Conservation (phyloP, 2,329 filamentous ascomycete genomes). For the Laburnicola sp. region DNA sequence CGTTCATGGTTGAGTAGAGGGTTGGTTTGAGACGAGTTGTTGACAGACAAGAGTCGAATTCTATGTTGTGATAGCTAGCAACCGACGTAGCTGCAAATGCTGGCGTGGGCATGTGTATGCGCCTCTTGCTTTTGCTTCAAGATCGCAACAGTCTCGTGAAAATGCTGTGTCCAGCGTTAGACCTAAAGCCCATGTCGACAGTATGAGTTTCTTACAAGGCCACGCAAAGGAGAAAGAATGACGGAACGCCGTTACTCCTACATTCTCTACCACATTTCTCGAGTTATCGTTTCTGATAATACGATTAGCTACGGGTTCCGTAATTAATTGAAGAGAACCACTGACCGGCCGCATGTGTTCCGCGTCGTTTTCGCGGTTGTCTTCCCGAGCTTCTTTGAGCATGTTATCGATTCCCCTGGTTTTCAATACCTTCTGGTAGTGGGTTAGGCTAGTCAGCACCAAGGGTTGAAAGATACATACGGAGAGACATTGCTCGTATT, state of each 20-base stretch:
- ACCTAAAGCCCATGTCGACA: no score
- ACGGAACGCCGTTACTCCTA: slow-evolving; percentile 9
- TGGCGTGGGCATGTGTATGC: no score
- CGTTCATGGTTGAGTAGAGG: no score
- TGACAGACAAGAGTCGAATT: no score
- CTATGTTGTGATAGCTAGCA: no score
- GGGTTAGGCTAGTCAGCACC: slow-evolving; percentile 9
- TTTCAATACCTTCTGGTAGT: slow-evolving; percentile 74
- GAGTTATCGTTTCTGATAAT: slow-evolving; percentile 15
- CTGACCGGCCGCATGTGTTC: slow-evolving; percentile 59
- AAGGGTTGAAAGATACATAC: slow-evolving; percentile 55
- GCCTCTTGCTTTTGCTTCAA: no score
- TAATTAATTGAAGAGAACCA: slow-evolving; percentile 15
- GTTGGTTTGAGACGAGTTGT: no score
- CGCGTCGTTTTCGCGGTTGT: slow-evolving; percentile 84
- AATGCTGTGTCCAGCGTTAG: no score
- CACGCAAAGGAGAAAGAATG: slow-evolving; percentile 37
- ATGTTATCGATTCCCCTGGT: slow-evolving; percentile 90
- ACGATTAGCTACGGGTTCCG: slow-evolving; percentile 11
- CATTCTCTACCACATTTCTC: not conserved
- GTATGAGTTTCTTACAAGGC: slow-evolving; percentile 10
- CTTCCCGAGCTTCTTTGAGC: slow-evolving; percentile 88
- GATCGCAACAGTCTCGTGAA: no score
- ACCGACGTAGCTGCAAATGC: no score
- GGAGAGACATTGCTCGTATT: slow-evolving; percentile 83